A percentile compares a stretch with the other conserved stretches of the same genome.
These are phyloP conservation scores for Pythium oligandrum DNA, from an alignment of 352 stramenopile genomes.

Conservation along the genomic window DNA sequence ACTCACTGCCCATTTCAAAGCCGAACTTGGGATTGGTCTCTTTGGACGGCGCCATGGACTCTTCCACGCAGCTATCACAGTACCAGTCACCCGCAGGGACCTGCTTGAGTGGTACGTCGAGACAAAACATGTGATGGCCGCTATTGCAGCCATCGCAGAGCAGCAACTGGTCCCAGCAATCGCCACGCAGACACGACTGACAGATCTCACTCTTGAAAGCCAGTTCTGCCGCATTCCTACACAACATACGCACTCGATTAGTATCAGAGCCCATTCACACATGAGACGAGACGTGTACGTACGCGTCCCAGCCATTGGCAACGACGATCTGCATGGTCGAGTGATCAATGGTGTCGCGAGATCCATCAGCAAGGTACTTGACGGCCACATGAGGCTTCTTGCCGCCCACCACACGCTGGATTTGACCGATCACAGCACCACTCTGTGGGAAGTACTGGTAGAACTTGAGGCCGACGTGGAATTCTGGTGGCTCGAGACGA, in stretches of 20 bases:
- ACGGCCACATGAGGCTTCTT: slow-evolving; percentile 78
- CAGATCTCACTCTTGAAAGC: slow-evolving; percentile 80
- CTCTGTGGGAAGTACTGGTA: slow-evolving; percentile 65
- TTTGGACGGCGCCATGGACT: slow-evolving; percentile 33
- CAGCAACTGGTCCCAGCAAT: slow-evolving; percentile 78
- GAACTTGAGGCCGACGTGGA: slow-evolving; percentile 62
- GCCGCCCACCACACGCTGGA: slow-evolving; percentile 69
- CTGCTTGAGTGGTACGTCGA: slow-evolving; percentile 43
- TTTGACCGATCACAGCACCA: slow-evolving; percentile 51
- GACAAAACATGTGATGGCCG: slow-evolving; percentile 79
- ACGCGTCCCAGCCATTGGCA: slow-evolving; percentile 75
- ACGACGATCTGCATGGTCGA: slow-evolving; percentile 73
- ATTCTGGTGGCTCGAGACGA: slow-evolving; percentile 45
- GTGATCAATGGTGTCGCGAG: slow-evolving; percentile 51
- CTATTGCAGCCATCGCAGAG: slow-evolving; percentile 80
- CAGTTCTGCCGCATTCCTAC: slow-evolving; percentile 54
- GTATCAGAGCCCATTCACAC: neutral
- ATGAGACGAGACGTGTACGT: slow-evolving; percentile 1
- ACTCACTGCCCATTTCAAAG: slow-evolving; percentile 80
- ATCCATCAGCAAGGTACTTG: slow-evolving; percentile 55
- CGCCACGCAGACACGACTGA: slow-evolving; percentile 75
- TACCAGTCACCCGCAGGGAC: slow-evolving; percentile 80
- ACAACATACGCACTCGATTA: neutral
- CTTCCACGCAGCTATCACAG: slow-evolving; percentile 60
- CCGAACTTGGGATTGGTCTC: slow-evolving; percentile 67